Evolutionary conservation across 2,329 filamentous ascomycete species (phyloP).

Genomic region (Stachybotrys chlorohalonatus): DNA sequence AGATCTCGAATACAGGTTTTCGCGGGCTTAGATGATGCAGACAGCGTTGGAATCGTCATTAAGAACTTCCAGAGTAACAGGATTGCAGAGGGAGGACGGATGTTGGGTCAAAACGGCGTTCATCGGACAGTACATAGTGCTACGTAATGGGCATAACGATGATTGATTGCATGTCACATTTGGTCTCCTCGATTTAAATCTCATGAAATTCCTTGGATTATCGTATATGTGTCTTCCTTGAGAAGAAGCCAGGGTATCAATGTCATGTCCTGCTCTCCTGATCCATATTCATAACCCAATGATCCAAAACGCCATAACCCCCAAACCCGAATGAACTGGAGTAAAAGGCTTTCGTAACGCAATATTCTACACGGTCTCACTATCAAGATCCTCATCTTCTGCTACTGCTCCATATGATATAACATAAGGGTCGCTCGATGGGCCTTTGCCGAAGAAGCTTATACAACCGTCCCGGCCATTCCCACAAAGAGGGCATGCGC

Average conservation of each 20-base stretch:
- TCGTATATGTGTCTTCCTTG: background rate
- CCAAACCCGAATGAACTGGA: background rate
- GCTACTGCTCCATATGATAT: background rate
- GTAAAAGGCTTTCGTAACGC: background rate
- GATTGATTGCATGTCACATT: no score
- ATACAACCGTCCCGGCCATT: slow-evolving; percentile 73
- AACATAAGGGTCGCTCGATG: no score
- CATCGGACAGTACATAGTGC: no score
- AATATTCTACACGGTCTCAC: background rate
- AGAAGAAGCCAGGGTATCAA: background rate
- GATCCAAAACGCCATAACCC: background rate
- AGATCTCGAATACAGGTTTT: no score
- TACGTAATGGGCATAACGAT: no score
- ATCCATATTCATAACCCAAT: background rate
- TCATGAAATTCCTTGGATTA: background rate
- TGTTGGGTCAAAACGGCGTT: no score
- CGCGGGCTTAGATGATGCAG: no score
- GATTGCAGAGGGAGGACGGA: no score
- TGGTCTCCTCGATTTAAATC: no score
- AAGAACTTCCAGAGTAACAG: no score
- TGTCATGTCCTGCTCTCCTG: background rate
- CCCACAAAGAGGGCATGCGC: slow-evolving; percentile 93
- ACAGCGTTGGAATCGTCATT: no score
- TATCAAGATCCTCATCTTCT: background rate
- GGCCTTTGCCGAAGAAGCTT: slow-evolving; percentile 1